These are phyloP conservation scores for Yarrowia deformans DNA, from an alignment of 805 yeast genomes.

Conservation along the genomic window DNA sequence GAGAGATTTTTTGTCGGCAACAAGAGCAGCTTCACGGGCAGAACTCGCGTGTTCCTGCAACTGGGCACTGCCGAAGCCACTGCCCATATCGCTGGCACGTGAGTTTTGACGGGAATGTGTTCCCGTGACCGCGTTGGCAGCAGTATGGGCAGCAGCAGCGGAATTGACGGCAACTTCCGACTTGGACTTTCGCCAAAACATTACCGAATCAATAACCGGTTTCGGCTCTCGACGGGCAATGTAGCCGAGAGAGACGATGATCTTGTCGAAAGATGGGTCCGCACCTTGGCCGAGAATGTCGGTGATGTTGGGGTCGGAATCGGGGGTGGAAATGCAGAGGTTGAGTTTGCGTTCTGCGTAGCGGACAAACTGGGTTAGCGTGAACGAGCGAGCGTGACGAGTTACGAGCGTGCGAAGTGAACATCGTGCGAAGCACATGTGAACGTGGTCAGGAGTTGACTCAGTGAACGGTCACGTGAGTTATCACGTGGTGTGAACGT, in stretches of 20 bases:
- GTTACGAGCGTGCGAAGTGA: not conserved
- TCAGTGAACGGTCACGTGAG: no score
- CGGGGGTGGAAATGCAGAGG: conserved; percentile 69
- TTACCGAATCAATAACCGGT: conserved; percentile 95
- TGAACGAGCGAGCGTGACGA: no score
- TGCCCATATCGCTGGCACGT: conserved; percentile 19
- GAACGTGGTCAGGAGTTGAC: no score
- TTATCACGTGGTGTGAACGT: no score
- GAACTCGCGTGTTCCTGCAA: conserved; percentile 26
- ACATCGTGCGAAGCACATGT: no score
- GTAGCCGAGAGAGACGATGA: conserved; percentile 84
- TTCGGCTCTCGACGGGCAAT: conserved; percentile 90
- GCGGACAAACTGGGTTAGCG: conserved; percentile 69
- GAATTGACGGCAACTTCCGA: conserved; percentile 81
- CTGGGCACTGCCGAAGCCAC: conserved; percentile 32
- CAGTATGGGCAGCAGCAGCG: conserved; percentile 59
- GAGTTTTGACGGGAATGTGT: conserved; percentile 22
- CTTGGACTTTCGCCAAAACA: conserved; percentile 97
- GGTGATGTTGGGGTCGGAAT: conserved; percentile 78
- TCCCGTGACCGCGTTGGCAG: conserved; percentile 45
- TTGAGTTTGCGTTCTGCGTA: conserved; percentile 88
- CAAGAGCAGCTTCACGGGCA: conserved; percentile 65
- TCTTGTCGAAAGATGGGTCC: conserved; percentile 85
- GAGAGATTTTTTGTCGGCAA: conserved; percentile 84
- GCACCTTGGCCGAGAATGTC: conserved; percentile 83